Conservation (phyloP, 2,329 filamentous ascomycete species). For the Trichoderma sp. region DNA sequence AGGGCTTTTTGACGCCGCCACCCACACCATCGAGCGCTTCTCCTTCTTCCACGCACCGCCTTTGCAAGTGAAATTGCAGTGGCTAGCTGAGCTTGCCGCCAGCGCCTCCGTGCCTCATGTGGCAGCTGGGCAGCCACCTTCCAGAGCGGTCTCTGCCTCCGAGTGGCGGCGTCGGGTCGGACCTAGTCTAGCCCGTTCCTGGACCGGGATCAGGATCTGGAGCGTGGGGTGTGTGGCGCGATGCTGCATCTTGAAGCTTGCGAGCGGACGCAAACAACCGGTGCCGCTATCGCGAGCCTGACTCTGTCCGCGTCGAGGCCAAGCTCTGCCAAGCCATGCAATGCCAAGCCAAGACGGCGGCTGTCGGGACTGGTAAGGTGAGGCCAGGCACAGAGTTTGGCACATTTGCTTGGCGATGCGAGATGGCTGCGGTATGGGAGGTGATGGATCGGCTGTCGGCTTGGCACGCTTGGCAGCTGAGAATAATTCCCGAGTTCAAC, state of each 20-base stretch:
- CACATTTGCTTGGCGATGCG: conserved; percentile 17
- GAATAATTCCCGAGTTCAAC: conserved; percentile 1
- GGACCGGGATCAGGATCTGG: neutral
- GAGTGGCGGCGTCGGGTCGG: conserved; percentile 8
- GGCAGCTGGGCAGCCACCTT: conserved; percentile 9
- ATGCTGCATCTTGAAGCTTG: conserved; percentile 8
- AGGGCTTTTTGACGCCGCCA: conserved; percentile 14
- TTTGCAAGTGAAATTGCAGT: neutral
- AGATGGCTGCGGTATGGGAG: neutral
- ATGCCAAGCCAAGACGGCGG: too few relatives aligned
- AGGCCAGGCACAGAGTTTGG: neutral
- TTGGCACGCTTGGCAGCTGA: conserved; percentile 13
- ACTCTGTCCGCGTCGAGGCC: conserved; percentile 1
- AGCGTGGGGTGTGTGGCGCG: neutral
- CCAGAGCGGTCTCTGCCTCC: conserved; percentile 21
- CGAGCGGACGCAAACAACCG: neutral
- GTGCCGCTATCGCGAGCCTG: neutral
- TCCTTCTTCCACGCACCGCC: neutral
- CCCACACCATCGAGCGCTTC: neutral
- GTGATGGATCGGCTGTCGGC: conserved; percentile 7
- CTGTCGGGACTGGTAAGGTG: neutral
- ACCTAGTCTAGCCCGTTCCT: neutral
- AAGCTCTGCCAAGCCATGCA: conserved; percentile 10
- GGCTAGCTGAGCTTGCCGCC: conserved; percentile 5
- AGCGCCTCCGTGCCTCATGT: neutral